Percentiles rank a stretch among this genome's conserved stretches.
phyloP scores from a whole-genome alignment of 192 early-diverging fungal species.

The Linderina pennispora region DNA sequence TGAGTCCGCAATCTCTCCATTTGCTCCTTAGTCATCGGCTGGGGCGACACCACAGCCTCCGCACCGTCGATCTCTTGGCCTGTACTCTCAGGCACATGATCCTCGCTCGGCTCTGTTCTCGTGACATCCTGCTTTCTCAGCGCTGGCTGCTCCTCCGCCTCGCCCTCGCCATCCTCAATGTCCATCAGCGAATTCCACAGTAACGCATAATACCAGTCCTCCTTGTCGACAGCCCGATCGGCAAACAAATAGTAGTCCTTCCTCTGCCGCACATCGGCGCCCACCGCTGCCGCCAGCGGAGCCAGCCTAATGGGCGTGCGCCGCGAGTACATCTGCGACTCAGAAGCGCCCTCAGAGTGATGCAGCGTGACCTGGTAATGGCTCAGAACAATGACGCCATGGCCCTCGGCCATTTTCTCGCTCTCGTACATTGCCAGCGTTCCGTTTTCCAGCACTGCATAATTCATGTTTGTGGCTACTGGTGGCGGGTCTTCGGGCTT shows the following conservation, averaged over 20 bases:
- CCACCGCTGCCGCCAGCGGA: constrained; percentile 14
- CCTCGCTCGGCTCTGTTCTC: not conserved
- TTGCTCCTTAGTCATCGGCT: constrained; percentile 11
- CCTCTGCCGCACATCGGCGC: constrained; percentile 19
- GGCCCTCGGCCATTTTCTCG: constrained; percentile 69
- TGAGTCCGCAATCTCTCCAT: constrained; percentile 18
- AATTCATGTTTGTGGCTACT: constrained; percentile 55
- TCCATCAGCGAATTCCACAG: constrained; percentile 53
- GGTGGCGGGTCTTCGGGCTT: too few species aligned
- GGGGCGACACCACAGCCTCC: too few species aligned
- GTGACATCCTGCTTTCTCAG: too few species aligned
- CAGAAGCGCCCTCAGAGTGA: constrained; percentile 41
- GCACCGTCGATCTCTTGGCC: too few species aligned
- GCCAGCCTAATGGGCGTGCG: constrained; percentile 48
- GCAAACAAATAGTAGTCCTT: constrained; percentile 54
- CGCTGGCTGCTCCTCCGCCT: too few species aligned
- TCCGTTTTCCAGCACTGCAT: constrained; percentile 69
- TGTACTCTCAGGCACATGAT: too few species aligned
- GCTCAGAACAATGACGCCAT: constrained; percentile 67
- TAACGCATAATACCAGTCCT: constrained; percentile 86
- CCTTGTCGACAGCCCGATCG: constrained; percentile 66
- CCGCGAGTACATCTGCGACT: constrained; percentile 60
- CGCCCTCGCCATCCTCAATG: not conserved
- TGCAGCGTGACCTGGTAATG: constrained; percentile 60
- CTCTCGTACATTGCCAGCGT: constrained; percentile 81